Evolutionary conservation across 371 early-diverging fungal genomes (phyloP), one percentile per base, ranked within the genome.

Genomic region (Mycotypha africana): DNA sequence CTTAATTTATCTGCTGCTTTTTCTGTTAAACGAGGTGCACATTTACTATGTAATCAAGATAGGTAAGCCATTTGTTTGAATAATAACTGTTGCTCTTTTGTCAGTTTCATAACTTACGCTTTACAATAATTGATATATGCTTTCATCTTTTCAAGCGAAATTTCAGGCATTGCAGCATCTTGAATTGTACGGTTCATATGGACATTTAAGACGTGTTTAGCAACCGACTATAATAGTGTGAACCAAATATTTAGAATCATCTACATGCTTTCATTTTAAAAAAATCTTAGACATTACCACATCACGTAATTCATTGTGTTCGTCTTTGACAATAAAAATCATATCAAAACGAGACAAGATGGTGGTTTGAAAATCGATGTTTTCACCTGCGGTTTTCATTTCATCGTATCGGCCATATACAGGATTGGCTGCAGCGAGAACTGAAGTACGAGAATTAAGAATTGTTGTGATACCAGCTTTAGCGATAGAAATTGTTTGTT

Each of bases 381-480:
- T 99, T 74, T 93, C 96, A 42, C 93, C 94, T 4, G 99, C 90
- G 10, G 91, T 85, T 66, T 95, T 97, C 83, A 89, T 86, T 62
- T 99, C 99, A 74, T 99, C 98, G 69, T 99, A 99, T 41, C 99
- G 88, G 47, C 99, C 99, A 80, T 98, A 99, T 19, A 97, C 92
- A n/a, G 99, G 99, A 74, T 99, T 99, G n/a, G 99, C 99, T 9
- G 99, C 99, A 3, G 99, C 99, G 22, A 99, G 76, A 5, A 99
- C 97, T 22, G 97, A 91, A 0, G 99, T 93, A 49, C 99, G 79
- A 4, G 99, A 94, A 70, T 99, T 99, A 25, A 99, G 78, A 46
- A 98, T 93, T 0, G 99, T 99, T 1, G 99, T 99, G 62, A 99
- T 99, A 52, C 99, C 99, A 17, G 99, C 99, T 73, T 99, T 99